Conservation (phyloP, 305 asterid species). For the Fraxinus angustifolia region DNA sequence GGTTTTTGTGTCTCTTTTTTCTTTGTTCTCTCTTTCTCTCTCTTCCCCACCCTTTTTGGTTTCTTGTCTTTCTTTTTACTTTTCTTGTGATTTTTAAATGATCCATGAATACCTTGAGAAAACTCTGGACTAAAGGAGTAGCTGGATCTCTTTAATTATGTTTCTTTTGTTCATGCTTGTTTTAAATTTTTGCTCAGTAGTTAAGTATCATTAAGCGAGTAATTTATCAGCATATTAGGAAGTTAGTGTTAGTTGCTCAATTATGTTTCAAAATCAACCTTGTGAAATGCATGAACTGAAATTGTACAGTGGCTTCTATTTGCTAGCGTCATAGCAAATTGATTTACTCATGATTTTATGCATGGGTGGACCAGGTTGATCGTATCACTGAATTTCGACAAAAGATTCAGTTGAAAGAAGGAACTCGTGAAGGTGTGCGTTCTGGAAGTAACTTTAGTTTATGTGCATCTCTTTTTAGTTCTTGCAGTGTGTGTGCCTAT, state of each 20-base stretch:
- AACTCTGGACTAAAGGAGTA: slow-evolving; percentile 3
- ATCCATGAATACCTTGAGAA: slow-evolving; percentile 13
- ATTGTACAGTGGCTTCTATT: not conserved
- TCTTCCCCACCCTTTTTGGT: not conserved
- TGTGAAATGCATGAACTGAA: slow-evolving; percentile 8
- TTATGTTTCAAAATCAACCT: slow-evolving; percentile 6
- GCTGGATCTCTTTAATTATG: not conserved
- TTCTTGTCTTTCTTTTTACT: not conserved
- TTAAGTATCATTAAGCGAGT: not conserved
- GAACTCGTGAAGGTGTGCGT: slow-evolving; percentile 60
- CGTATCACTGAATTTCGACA: slow-evolving; percentile 63
- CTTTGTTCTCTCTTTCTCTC: not conserved
- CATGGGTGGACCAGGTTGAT: slow-evolving; percentile 52
- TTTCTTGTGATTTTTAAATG: not conserved
- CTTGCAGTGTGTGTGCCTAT: not conserved
- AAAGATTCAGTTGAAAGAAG: slow-evolving; percentile 67
- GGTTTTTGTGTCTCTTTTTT: not conserved
- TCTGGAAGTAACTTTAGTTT: slow-evolving; percentile 3
- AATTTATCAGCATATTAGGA: slow-evolving; percentile 2
- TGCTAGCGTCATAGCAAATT: not conserved
- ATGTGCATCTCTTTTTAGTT: not conserved
- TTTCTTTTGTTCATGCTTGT: slow-evolving; percentile 3
- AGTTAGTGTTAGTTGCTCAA: not conserved
- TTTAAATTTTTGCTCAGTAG: slow-evolving; percentile 15
- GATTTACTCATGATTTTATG: slow-evolving; percentile 17